These are phyloP conservation scores for Lotmaria passim DNA, from an alignment of 208 protist genomes.

Conservation along the genomic window DNA sequence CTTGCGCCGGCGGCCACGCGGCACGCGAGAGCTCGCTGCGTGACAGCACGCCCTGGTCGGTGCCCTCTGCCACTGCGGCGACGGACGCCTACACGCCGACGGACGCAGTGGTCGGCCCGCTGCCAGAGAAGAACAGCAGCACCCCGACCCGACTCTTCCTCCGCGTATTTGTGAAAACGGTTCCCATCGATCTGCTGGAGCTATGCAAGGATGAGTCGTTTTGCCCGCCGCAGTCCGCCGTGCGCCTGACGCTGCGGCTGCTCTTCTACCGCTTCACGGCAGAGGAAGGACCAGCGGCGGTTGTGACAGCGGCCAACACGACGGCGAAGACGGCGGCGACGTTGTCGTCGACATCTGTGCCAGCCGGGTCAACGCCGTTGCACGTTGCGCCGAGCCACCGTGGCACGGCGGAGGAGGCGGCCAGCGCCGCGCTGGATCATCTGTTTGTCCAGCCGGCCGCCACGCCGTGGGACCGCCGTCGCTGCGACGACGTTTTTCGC, in stretches of 20 bases:
- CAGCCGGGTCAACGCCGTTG: neutral
- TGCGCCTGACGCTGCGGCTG: conserved; percentile 46
- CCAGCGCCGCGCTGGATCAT: conserved; percentile 1
- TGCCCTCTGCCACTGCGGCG: conserved; percentile 9
- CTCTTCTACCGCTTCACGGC: conserved; percentile 44
- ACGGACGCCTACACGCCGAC: neutral
- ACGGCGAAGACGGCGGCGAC: neutral
- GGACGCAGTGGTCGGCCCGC: neutral
- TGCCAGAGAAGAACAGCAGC: neutral
- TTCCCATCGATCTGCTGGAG: conserved; percentile 49
- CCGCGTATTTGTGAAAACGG: conserved; percentile 69
- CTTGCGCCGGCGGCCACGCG: neutral
- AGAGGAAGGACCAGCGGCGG: conserved; percentile 22
- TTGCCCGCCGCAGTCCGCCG: conserved; percentile 41
- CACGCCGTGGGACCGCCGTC: conserved; percentile 25
- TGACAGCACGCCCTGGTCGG: conserved; percentile 19
- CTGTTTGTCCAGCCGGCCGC: conserved; percentile 32
- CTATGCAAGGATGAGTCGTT: conserved; percentile 42
- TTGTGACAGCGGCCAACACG: neutral
- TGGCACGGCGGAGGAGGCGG: conserved; percentile 15
- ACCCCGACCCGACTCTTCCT: conserved; percentile 29
- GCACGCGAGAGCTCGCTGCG: conserved; percentile 15
- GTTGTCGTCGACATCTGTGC: neutral
- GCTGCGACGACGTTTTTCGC: conserved; percentile 24
- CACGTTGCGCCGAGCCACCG: conserved; percentile 13